Percentiles rank a stretch among this genome's conserved stretches.
Evolutionary conservation across 2,329 filamentous ascomycete species (phyloP).

Genomic region (Xylariaceae sp.): DNA sequence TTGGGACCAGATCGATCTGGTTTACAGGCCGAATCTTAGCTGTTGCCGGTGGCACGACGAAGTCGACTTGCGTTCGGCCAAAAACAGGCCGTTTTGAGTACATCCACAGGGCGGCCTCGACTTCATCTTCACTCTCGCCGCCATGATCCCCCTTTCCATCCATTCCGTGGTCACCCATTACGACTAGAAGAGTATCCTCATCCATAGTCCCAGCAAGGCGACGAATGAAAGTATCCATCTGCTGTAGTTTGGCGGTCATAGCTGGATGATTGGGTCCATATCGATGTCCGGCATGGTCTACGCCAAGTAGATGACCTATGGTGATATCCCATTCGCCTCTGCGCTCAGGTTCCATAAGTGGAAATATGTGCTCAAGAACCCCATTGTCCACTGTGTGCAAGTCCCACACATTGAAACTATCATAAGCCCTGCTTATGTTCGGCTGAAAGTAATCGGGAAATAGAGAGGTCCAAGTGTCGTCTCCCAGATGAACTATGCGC

Average conservation of each 20-base stretch:
- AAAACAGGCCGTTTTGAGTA: slow-evolving; percentile 90
- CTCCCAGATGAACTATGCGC: slow-evolving; percentile 90
- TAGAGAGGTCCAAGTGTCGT: slow-evolving; percentile 94
- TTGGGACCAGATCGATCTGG: slow-evolving; percentile 96
- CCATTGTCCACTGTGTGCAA: slow-evolving; percentile 96
- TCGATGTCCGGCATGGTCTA: slow-evolving; percentile 95
- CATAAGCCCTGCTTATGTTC: slow-evolving; percentile 86
- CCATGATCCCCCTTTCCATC: slow-evolving; percentile 96
- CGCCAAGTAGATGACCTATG: slow-evolving; percentile 91
- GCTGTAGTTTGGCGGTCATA: slow-evolving; percentile 87
- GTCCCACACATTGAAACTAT: slow-evolving; percentile 99
- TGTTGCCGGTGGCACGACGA: slow-evolving; percentile 64
- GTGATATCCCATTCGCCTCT: slow-evolving; percentile 87
- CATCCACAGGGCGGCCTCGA: slow-evolving; percentile 97
- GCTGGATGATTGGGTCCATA: slow-evolving; percentile 93
- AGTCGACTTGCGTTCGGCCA: slow-evolving; percentile 72
- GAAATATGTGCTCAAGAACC: slow-evolving; percentile 88
- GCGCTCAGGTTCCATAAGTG: slow-evolving; percentile 72
- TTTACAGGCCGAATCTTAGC: slow-evolving; percentile 78
- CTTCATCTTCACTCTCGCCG: slow-evolving; percentile 96
- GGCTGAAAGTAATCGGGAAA: slow-evolving; percentile 94
- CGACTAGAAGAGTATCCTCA: slow-evolving; percentile 84
- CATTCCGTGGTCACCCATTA: slow-evolving; percentile 99
- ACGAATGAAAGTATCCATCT: slow-evolving; percentile 86
- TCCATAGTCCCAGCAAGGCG: slow-evolving; percentile 76